These are phyloP conservation scores for Hygrocybe punicea DNA, from an alignment of 768 basidiomycete genomes.

Conservation along the genomic window DNA sequence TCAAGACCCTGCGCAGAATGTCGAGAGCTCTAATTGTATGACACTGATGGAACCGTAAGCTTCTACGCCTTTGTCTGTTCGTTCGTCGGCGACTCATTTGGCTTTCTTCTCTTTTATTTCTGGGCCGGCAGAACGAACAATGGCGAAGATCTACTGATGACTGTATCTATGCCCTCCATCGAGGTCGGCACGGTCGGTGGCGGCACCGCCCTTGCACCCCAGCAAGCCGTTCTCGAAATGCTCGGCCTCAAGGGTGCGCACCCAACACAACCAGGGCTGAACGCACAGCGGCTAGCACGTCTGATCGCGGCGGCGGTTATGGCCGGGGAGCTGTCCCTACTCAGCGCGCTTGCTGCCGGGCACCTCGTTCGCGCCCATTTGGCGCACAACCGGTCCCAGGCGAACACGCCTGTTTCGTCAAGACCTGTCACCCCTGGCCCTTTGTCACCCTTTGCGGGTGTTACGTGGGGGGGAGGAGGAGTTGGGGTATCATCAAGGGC, in stretches of 20 bases:
- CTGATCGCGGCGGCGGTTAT: slow-evolving; percentile 91
- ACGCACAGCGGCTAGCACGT: slow-evolving; percentile 85
- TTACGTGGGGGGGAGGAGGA: slow-evolving; percentile 7
- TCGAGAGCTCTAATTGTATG: slow-evolving; percentile 97
- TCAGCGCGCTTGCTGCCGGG: slow-evolving; percentile 91
- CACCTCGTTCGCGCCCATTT: slow-evolving; percentile 93
- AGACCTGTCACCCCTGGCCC: slow-evolving; percentile 59
- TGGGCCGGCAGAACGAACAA: slow-evolving; percentile 85
- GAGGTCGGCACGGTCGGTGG: slow-evolving; percentile 98
- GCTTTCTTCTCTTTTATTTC: slow-evolving; percentile 3
- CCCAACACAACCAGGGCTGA: slow-evolving; percentile 78
- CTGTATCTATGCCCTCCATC: slow-evolving; percentile 97
- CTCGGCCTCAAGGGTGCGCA: slow-evolving; percentile 91
- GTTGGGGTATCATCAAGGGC: not conserved
- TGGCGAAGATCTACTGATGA: slow-evolving; percentile 87
- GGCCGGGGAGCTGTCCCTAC: slow-evolving; percentile 92
- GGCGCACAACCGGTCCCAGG: slow-evolving; percentile 83
- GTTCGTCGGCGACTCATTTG: not conserved
- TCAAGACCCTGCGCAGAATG: slow-evolving; percentile 98
- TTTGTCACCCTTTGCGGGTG: slow-evolving; percentile 12
- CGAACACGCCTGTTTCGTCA: slow-evolving; percentile 70
- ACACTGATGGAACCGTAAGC: slow-evolving; percentile 96
- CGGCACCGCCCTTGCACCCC: slow-evolving; percentile 88
- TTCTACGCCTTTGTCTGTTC: slow-evolving; percentile 25
- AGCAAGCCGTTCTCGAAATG: slow-evolving; percentile 88